These are phyloP conservation scores for Sphagnum tenellum DNA, from an alignment of 225 moss, liverwort and hornwort species.

Conservation along the genomic window DNA sequence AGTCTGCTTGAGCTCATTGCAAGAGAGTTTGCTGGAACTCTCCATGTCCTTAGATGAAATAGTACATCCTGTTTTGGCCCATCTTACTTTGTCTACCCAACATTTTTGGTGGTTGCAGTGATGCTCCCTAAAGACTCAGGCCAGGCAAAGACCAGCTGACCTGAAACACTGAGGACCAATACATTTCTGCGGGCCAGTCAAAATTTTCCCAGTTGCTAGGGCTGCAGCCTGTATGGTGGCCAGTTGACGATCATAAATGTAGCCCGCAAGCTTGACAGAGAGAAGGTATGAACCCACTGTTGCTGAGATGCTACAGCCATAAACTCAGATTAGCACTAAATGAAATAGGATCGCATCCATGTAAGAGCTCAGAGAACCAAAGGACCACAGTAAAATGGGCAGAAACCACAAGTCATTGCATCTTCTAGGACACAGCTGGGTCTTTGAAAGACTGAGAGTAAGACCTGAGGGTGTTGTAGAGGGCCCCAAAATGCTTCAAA, in stretches of 20 bases:
- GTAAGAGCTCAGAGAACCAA: too few species aligned
- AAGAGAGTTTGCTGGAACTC: too few species aligned
- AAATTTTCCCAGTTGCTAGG: slow-evolving; percentile 35
- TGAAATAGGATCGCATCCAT: not conserved
- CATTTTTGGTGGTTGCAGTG: too few species aligned
- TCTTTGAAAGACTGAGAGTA: not conserved
- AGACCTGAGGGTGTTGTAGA: slow-evolving; percentile 93
- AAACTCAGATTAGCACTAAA: slow-evolving; percentile 1
- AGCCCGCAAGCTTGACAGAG: slow-evolving; percentile 89
- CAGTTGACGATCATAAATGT: slow-evolving; percentile 81
- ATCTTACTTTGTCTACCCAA: too few species aligned
- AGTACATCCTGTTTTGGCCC: too few species aligned
- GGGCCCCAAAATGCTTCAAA: slow-evolving; percentile 77
- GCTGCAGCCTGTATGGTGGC: slow-evolving; percentile 59
- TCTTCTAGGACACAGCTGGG: not conserved
- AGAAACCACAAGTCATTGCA: not conserved
- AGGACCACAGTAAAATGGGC: too few species aligned
- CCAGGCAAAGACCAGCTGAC: slow-evolving; percentile 8
- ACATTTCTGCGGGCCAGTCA: slow-evolving; percentile 61
- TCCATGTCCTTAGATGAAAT: too few species aligned
- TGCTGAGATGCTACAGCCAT: slow-evolving; percentile 65
- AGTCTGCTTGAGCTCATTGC: too few species aligned
- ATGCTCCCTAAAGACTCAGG: too few species aligned
- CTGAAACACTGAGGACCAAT: slow-evolving; percentile 90
- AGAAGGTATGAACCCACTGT: slow-evolving; percentile 91